Evolutionary conservation across 805 yeast genomes (phyloP).

Genomic region (Schwanniomyces sp.): DNA sequence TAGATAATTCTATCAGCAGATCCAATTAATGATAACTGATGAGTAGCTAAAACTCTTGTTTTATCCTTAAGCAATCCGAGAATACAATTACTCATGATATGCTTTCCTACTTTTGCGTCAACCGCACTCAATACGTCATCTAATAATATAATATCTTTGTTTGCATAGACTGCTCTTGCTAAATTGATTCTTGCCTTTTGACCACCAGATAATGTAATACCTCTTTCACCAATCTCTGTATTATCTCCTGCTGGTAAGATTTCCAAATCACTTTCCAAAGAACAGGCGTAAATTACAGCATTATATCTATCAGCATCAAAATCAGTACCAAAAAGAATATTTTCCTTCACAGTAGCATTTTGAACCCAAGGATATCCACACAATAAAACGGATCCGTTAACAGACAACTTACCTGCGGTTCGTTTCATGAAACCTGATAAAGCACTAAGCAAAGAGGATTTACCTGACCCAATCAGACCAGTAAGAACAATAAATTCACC

Average conservation of each 20-base stretch:
- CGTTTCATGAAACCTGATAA: conserved; percentile 39
- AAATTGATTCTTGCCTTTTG: conserved; percentile 37
- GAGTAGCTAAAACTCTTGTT: conserved; percentile 38
- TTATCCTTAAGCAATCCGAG: conserved; percentile 25
- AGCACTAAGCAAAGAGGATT: conserved; percentile 36
- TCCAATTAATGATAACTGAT: conserved; percentile 33
- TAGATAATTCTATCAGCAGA: conserved; percentile 30
- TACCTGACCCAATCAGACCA: conserved; percentile 38
- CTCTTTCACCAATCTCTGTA: conserved; percentile 39
- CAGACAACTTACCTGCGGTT: conserved; percentile 24
- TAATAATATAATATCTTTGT: conserved; percentile 27
- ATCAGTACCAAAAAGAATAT: conserved; percentile 28
- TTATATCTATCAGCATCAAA: conserved; percentile 22
- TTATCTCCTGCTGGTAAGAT: conserved; percentile 33
- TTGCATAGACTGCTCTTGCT: conserved; percentile 36
- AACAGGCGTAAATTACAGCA: conserved; percentile 27
- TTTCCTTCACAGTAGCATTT: conserved; percentile 32
- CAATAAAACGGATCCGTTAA: conserved; percentile 26
- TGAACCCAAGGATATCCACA: conserved; percentile 41
- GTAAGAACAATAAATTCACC: conserved; percentile 38
- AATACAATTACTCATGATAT: conserved; percentile 31
- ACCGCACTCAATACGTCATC: conserved; percentile 40
- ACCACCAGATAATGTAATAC: conserved; percentile 38
- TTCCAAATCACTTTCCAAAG: conserved; percentile 31
- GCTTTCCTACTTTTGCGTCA: conserved; percentile 39